A percentile compares a stretch with the other conserved stretches of the same genome.
These are phyloP conservation scores for Rhizoctonia solani DNA, from an alignment of 1,284 basidiomycete species.

Conservation along the genomic window DNA sequence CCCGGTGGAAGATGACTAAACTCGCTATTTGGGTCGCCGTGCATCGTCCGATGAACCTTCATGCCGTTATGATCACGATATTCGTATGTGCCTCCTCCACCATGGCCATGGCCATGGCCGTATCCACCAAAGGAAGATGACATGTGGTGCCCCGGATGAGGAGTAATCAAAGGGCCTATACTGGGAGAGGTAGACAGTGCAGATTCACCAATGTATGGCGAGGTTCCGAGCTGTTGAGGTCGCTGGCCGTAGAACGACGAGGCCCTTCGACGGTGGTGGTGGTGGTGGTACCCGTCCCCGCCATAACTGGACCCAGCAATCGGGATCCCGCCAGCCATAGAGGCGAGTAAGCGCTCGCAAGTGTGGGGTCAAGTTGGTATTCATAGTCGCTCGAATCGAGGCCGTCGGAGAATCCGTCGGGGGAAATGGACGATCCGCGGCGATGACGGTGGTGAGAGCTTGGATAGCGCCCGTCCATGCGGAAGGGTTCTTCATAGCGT, in stretches of 20 bases:
- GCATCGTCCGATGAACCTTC: neutral
- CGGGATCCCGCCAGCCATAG: neutral
- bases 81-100: neutral
- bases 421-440: slow-evolving; percentile 3
- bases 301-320: neutral
- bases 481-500: slow-evolving; percentile 17
- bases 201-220: neutral
- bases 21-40: slow-evolving; percentile 11
- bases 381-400: slow-evolving; percentile 9
- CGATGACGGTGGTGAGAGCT: neutral
- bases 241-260: slow-evolving; percentile 8
- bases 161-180: slow-evolving; percentile 1
- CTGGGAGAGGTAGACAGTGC: slow-evolving; percentile 17
- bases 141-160: too few species aligned
- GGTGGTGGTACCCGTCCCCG: slow-evolving; percentile 7
- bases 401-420: neutral
- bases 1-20: slow-evolving; percentile 25
- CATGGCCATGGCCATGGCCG: neutral
- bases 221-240: neutral
- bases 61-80: neutral
- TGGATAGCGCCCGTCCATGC: slow-evolving; percentile 19
- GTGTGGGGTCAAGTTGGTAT: neutral
- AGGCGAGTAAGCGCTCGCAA: neutral
- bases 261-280: too few species aligned
- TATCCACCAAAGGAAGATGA: neutral